These are phyloP conservation scores for Sporothrix pseudoabietina DNA, from an alignment of 2,329 filamentous ascomycete species.

Conservation along the genomic window DNA sequence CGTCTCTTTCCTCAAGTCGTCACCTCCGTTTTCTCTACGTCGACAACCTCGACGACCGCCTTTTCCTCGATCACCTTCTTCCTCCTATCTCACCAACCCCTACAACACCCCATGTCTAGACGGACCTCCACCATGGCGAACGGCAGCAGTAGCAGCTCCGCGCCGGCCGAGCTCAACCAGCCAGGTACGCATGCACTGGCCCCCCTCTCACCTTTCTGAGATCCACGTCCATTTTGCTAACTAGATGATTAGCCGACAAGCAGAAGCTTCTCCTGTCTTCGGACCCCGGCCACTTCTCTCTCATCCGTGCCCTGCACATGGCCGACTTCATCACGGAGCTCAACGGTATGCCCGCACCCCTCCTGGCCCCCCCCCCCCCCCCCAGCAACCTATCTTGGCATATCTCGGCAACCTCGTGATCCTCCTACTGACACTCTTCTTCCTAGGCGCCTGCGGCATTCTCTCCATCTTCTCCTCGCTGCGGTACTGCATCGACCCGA, in stretches of 20 bases:
- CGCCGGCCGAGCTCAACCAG: slow-evolving; percentile 17
- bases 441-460: slow-evolving; percentile 71
- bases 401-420: background rate
- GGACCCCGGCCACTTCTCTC: slow-evolving; percentile 72
- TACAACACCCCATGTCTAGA: slow-evolving; percentile 33
- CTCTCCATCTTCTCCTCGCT: slow-evolving; percentile 96
- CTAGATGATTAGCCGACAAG: slow-evolving; percentile 57
- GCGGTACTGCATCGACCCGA: slow-evolving; percentile 80
- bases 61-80: background rate
- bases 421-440: background rate
- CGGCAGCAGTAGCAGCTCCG: slow-evolving; percentile 29
- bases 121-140: slow-evolving; percentile 32
- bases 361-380: background rate
- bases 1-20: background rate
- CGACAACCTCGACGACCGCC: background rate
- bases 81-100: background rate
- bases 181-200: slow-evolving; percentile 15
- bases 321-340: slow-evolving; percentile 82
- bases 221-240: background rate
- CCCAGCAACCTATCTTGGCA: background rate
- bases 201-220: background rate
- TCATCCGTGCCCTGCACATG: slow-evolving; percentile 71
- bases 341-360: slow-evolving; percentile 61
- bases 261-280: slow-evolving; percentile 72
- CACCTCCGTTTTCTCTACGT: background rate